Evolutionary conservation across 768 basidiomycete species (phyloP), one percentile per base, ranked within the genome.

Genomic region (Hortiboletus flavorubellus): DNA sequence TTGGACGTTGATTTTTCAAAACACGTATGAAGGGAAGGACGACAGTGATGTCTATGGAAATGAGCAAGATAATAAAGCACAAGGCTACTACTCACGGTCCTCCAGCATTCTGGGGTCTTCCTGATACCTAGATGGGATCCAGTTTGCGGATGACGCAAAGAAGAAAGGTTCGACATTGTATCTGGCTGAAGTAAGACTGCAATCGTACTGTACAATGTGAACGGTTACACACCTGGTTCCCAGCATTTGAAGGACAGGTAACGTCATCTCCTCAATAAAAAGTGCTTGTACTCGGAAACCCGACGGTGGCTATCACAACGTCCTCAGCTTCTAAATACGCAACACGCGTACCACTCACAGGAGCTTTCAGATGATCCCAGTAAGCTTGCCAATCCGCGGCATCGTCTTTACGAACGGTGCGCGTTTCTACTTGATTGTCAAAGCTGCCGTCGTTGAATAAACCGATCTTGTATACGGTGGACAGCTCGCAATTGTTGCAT

Each of bases 151-250:
- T 1, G 75, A 76, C 8, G 75, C 71, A 43, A 76, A 78, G 58
- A 75, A 78, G 57, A 77, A 76, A 1, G 77, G 75, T 57, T 78
- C 76, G 30, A 78, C 59, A 48, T 72, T 70, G 55, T 71, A 76
- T 55, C 78, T 78, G 38, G 8, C 12, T 9, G 5, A 34, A 26
- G 42, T 53, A 9, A 69, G 53, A 60, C 38, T 6, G 2, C 8
- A 10, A 5, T 33, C 18, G 7, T 12, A 7, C 8, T 2, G 5
- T 16, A 18, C 2, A n/a, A 35, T 33, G 15, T 8, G n/a, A 37
- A 30, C 9, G 3, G n/a, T 8, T 5, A 59, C 65, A 34, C 30
- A 76, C 76, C 58, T 72, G 15, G 74, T 68, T 46, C 76, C 76
- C 3, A 78, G 54, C 59, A 78, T 78, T 59, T 72, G 64, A 31